A percentile compares a stretch with the other conserved stretches of the same genome.
phyloP scores from a whole-genome alignment of 805 yeast genomes.

The Wickerhamiella bombiphila region DNA sequence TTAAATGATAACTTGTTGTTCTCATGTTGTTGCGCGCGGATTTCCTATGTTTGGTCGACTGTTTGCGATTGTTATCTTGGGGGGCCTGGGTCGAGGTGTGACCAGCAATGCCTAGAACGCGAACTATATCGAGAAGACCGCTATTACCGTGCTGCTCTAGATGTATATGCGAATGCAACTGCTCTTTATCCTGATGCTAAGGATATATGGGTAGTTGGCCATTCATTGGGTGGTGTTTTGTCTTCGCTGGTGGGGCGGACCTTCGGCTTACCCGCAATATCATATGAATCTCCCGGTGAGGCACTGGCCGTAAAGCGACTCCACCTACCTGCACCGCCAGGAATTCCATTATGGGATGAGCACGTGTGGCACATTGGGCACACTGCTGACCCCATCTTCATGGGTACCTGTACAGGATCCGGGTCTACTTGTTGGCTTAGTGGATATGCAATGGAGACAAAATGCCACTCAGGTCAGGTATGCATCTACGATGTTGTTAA shows the following conservation, averaged over 20 bases:
- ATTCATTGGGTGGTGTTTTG: conserved; percentile 84
- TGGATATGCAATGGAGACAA: conserved; percentile 95
- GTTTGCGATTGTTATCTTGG: conserved; percentile 84
- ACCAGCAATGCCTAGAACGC: conserved; percentile 69
- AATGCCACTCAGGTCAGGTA: conserved; percentile 78
- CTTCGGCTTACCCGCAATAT: conserved; percentile 75
- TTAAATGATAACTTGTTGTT: conserved; percentile 76
- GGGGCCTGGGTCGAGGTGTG: conserved; percentile 52
- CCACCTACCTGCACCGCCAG: conserved; percentile 89
- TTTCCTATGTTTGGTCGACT: conserved; percentile 81
- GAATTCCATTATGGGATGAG: conserved; percentile 60
- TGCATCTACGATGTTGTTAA: conserved; percentile 82
- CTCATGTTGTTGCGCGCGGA: conserved; percentile 92
- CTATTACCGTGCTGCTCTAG: conserved; percentile 67
- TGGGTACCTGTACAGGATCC: conserved; percentile 96
- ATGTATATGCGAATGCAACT: conserved; percentile 61
- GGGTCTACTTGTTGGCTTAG: conserved; percentile 77
- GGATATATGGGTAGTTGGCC: conserved; percentile 85
- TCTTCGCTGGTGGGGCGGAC: conserved; percentile 75
- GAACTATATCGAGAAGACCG: conserved; percentile 62
- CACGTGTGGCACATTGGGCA: conserved; percentile 92
- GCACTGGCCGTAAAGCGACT: conserved; percentile 64
- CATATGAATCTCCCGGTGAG: conserved; percentile 92
- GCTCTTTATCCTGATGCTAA: conserved; percentile 45
- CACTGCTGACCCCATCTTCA: conserved; percentile 89